Evolutionary conservation across 2,329 filamentous ascomycete genomes (phyloP).

Genomic region (Talaromyces islandicus): DNA sequence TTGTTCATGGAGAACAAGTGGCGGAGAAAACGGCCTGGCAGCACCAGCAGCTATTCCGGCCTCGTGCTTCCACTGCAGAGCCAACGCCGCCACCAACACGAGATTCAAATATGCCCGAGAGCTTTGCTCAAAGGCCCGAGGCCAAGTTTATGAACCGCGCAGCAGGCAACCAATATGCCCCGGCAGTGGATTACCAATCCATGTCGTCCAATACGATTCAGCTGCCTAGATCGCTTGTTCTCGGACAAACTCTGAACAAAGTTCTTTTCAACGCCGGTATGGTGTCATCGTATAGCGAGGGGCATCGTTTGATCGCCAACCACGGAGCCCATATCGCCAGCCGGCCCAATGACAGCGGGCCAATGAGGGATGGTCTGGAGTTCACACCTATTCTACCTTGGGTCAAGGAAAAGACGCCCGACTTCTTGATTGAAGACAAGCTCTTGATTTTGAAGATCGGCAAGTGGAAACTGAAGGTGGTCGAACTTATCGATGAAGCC

Average conservation of each 20-base stretch:
- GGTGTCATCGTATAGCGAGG: conserved; percentile 47
- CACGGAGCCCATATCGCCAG: conserved; percentile 48
- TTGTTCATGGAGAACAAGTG: conserved; percentile 66
- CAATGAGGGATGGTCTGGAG: conserved; percentile 40
- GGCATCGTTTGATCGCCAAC: conserved; percentile 43
- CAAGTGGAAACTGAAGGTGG: conserved; percentile 56
- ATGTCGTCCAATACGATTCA: conserved; percentile 32
- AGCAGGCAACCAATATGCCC: conserved; percentile 33
- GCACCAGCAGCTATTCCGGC: conserved; percentile 45
- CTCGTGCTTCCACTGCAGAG: conserved; percentile 26
- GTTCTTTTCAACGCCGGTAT: conserved; percentile 49
- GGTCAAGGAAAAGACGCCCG: conserved; percentile 36
- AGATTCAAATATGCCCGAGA: conserved; percentile 14
- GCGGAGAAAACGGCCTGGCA: conserved; percentile 58
- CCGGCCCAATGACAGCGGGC: conserved; percentile 31
- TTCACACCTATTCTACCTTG: conserved; percentile 47
- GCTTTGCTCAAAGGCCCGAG: conserved; percentile 16
- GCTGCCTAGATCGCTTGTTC: conserved; percentile 46
- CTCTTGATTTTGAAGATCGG: conserved; percentile 52
- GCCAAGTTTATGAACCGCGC: conserved; percentile 24
- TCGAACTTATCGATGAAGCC: conserved; percentile 50
- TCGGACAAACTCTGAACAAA: conserved; percentile 42
- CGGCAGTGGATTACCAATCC: conserved; percentile 34
- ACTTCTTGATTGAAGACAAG: conserved; percentile 46
- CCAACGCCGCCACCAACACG: conserved; percentile 24